Base-by-base conservation (phyloP, 495 filamentous ascomycete species). In the Xylaria nigripes region DNA sequence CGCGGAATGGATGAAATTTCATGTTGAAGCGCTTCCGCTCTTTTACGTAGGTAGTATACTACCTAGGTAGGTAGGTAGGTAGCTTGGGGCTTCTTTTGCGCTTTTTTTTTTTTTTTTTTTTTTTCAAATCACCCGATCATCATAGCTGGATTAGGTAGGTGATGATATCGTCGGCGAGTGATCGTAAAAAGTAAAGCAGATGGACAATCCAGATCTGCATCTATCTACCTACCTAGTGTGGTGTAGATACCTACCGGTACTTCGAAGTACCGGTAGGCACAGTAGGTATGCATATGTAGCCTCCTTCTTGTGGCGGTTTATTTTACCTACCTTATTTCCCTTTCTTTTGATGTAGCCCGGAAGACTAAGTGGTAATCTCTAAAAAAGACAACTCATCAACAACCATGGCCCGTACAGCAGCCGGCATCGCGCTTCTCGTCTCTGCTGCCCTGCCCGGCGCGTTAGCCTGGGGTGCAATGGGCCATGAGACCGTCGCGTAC, bases 401-500 rank as follows among this genome's bases (percentile, higher is more conserved):
- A 49, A 25, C 12, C 16, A 62, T 62, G 59, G n/a, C 50, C 42
- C 58, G 62, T 36, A 51, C 59, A 42, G 49, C 29, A 34, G 45
- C 60, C 42, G 12, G 21, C n/a, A 16, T 38, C 22, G 43, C 60
- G 13, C 57, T 58, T 9, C 59, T 50, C 12, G 47, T 60, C 32
- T 51, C 60, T 16, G 52, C 57, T 5, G 43, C 61, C 15, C 55
- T 67, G 10, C 64, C 50, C 25, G 56, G 59, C 47, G 60, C 61
- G 4, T 10, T 56, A 30, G 64, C 64, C 34, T 67, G 64, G 64
- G 64, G 64, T 18, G 64, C 64, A 0, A 67, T 86, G 41, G 83
- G 83, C 49, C 82, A 86, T 55, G 73, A 80, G 50, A 81, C 83
- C 1, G 64, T 79, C 42, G 76, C 75, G 12, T 73, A 70, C 58